Evolutionary conservation across 2,329 filamentous ascomycete genomes (phyloP), one percentile per base, ranked within the genome.

Genomic region (Trichoderma citrinoviride): DNA sequence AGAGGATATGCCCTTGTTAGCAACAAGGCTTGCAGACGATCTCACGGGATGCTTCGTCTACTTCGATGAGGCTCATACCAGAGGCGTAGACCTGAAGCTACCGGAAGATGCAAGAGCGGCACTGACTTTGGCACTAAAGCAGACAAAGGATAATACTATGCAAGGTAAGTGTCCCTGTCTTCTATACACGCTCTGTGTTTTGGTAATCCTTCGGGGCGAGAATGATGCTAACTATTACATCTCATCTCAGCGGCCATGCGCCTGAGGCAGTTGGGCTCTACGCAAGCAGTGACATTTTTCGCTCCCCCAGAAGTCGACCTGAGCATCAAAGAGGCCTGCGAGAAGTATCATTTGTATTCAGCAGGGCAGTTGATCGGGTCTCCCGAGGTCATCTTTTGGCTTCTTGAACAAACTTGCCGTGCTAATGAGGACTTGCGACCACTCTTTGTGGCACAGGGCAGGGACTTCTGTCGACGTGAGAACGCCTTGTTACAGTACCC

Each of bases 391-490:
- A 67, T 90, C 1, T 70, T 72, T 3, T 90, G 88, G 88, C 79
- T 90, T 0, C 77, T 91, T 0, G 80, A 88, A 50, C 85, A 90
- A 61, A 89, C 87, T 0, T 91, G 88, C 65, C 73, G 77, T 7
- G 80, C 76, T 0, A 87, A 85, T 21, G 85, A 88, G 65, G 82
- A 88, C 37, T 72, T 90, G 0, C 82, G 84, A 54, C 78, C 82
- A 0, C 76, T 91, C 0, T 87, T 88, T 67, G 77, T 81, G 3
- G 78, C 86, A 0, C 88, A 91, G 70, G 87, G 87, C 0, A 72
- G 77, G 0, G 85, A 90, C 66, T 90, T 85, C 67, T 86, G 86
- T 65, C 79, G 79, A 0, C 82, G 87, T 1, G 80, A 76, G 0
- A 78, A 89, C 57, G 83, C 85, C 0, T 71, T 76, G 0, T 69